phyloP scores from a whole-genome alignment of 2,329 filamentous ascomycete genomes.

The Zasmidium citrigriseum region DNA sequence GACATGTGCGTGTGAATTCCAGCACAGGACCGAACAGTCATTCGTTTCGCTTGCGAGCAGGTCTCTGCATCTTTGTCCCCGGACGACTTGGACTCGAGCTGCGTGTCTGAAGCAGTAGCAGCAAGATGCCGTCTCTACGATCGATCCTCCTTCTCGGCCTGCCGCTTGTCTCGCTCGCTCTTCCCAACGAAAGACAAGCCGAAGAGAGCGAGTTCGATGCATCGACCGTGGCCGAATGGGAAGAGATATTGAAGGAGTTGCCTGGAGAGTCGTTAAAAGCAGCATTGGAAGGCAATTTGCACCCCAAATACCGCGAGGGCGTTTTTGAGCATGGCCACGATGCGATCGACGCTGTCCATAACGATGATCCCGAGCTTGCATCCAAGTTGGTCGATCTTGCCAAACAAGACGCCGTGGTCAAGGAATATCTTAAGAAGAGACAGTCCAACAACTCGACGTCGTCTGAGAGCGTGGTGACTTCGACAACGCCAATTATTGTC shows the following conservation, averaged over 20 bases:
- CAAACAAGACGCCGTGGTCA: constrained; percentile 43
- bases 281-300: constrained; percentile 64
- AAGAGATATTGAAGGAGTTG: constrained; percentile 57
- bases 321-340: constrained; percentile 66
- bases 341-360: constrained; percentile 64
- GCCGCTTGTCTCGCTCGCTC: constrained; percentile 38
- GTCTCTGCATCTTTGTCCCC: constrained; percentile 11
- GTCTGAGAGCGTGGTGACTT: constrained; percentile 23
- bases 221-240: constrained; percentile 43
- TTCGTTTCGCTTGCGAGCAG: constrained; percentile 17
- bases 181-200: constrained; percentile 22
- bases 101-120: background rate
- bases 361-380: constrained; percentile 62
- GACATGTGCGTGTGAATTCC: constrained; percentile 2
- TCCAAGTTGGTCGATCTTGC: constrained; percentile 65
- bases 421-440: constrained; percentile 44
- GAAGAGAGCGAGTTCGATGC: constrained; percentile 22
- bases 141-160: constrained; percentile 41
- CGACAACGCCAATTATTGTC: constrained; percentile 26
- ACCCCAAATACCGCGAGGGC: constrained; percentile 66
- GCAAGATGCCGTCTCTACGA: constrained; percentile 42
- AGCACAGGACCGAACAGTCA: background rate
- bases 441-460: constrained; percentile 34
- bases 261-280: constrained; percentile 64
- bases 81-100: background rate